Evolutionary conservation across 192 early-diverging fungal genomes (phyloP).

Genomic region (Pilobolus umbonatus): DNA sequence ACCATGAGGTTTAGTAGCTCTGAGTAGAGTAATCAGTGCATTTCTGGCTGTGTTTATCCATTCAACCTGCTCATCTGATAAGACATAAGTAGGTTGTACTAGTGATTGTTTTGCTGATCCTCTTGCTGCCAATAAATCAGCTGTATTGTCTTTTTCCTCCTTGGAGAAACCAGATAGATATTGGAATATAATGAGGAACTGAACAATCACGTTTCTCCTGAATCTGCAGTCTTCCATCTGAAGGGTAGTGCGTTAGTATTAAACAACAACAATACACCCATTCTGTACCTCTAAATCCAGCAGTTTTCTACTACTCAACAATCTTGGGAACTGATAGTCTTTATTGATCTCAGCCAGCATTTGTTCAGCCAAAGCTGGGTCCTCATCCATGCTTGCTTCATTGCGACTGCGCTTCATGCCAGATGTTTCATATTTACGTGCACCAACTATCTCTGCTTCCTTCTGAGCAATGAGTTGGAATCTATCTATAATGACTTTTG

Average conservation of each 20-base stretch:
- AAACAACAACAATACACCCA: neutral
- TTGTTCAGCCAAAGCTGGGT: slow-evolving; percentile 2
- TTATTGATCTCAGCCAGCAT: slow-evolving; percentile 30
- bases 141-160: slow-evolving; percentile 37
- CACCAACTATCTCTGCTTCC: neutral
- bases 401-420: neutral
- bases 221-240: slow-evolving; percentile 80
- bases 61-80: slow-evolving; percentile 29
- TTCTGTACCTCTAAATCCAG: slow-evolving; percentile 64
- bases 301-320: slow-evolving; percentile 65
- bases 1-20: slow-evolving; percentile 53
- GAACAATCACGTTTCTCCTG: slow-evolving; percentile 81
- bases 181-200: slow-evolving; percentile 82
- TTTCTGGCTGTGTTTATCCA: slow-evolving; percentile 52
- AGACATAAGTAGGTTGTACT: slow-evolving; percentile 9
- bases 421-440: neutral
- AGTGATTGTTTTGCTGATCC: slow-evolving; percentile 56
- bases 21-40: slow-evolving; percentile 45
- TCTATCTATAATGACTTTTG: slow-evolving; percentile 31
- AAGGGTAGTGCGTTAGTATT: slow-evolving; percentile 4
- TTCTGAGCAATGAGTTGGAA: neutral
- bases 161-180: slow-evolving; percentile 58
- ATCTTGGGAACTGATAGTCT: slow-evolving; percentile 70
- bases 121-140: slow-evolving; percentile 40
- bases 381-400: neutral